Conservation (phyloP, 345 rosid genomes). For the Balakata baccata region DNA sequence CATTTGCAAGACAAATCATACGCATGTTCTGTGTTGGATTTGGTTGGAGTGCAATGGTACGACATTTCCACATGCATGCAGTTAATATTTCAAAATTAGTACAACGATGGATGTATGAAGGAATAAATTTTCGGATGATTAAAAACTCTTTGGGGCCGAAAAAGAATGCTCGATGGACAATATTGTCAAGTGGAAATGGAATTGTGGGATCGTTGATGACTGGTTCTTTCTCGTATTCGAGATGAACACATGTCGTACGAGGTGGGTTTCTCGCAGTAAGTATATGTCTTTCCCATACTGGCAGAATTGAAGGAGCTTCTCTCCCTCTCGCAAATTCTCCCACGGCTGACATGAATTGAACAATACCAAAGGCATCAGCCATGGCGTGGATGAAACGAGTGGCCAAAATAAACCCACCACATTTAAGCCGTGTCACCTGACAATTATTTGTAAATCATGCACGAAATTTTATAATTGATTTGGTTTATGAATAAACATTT, state of each 20-base stretch:
- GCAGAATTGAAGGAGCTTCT: background rate
- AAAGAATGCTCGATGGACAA: conserved; percentile 7
- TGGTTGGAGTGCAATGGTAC: conserved; percentile 6
- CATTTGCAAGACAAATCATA: background rate
- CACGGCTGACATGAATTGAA: conserved; percentile 10
- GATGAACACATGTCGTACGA: background rate
- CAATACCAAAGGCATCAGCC: conserved; percentile 5
- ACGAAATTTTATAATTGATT: no score
- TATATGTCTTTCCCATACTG: conserved; percentile 16
- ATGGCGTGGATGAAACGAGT: conserved; percentile 7
- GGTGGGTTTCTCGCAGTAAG: conserved; percentile 11
- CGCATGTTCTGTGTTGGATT: conserved; percentile 13
- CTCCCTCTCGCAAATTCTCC: conserved; percentile 14
- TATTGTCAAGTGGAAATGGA: conserved; percentile 6
- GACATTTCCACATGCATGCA: conserved; percentile 31
- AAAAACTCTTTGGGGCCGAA: background rate
- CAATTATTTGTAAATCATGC: background rate
- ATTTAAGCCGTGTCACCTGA: conserved; percentile 16
- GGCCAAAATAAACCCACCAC: conserved; percentile 16
- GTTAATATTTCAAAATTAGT: conserved; percentile 16
- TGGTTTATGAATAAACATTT: no score
- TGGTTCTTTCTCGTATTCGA: background rate
- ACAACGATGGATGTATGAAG: background rate
- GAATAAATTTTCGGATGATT: background rate
- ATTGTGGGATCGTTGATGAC: background rate